Conservation (phyloP, 768 basidiomycete genomes). For the Auricularia sp. region DNA sequence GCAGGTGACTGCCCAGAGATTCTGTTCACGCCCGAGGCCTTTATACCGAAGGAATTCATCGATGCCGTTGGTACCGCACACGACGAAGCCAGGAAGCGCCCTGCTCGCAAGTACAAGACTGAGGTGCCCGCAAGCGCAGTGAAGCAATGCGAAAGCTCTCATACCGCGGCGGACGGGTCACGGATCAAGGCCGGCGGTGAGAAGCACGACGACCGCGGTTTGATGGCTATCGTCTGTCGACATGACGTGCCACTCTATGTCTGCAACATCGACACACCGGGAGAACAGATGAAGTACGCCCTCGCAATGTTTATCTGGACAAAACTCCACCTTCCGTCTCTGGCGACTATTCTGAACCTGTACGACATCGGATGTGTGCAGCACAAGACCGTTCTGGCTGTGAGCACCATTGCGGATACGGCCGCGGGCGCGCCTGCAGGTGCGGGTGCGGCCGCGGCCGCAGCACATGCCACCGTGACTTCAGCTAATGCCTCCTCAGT, state of each 20-base stretch:
- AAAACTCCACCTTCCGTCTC: neutral
- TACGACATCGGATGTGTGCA: neutral
- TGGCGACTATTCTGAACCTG: neutral
- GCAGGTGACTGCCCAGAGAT: constrained; percentile 27
- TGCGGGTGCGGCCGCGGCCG: too few relatives aligned
- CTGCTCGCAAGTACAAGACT: neutral
- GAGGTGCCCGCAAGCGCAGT: constrained; percentile 22
- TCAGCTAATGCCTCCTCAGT: neutral
- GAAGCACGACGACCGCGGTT: constrained; percentile 19
- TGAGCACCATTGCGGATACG: too few relatives aligned
- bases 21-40: constrained; percentile 22
- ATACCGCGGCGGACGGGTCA: neutral
- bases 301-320: neutral
- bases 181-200: neutral
- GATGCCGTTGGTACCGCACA: constrained; percentile 23
- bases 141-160: constrained; percentile 11
- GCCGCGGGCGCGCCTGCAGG: too few relatives aligned
- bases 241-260: constrained; percentile 22
- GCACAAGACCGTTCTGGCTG: too few relatives aligned
- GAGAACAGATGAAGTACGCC: neutral
- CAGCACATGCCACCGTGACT: too few relatives aligned
- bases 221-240: constrained; percentile 29
- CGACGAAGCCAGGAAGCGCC: constrained; percentile 12
- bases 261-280: constrained; percentile 1
- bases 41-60: constrained; percentile 26